These are phyloP conservation scores for Adansonia digitata DNA, from an alignment of 345 rosid species.

Conservation along the genomic window DNA sequence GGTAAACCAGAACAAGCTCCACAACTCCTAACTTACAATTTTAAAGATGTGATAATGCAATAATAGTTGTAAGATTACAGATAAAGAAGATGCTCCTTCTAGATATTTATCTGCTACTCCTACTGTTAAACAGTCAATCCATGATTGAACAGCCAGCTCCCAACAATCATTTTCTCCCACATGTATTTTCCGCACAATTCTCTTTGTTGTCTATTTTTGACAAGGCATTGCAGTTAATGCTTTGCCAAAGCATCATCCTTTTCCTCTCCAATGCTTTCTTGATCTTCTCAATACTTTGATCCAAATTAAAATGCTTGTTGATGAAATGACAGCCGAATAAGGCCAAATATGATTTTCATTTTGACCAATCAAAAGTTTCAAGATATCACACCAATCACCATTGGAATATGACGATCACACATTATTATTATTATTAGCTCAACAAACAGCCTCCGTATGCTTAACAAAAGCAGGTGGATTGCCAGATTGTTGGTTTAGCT, in stretches of 20 bases:
- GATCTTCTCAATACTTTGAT: too few relatives aligned
- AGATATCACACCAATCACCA: slow-evolving; percentile 42
- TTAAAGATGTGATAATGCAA: too few relatives aligned
- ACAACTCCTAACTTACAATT: background rate
- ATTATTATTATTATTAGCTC: slow-evolving; percentile 28
- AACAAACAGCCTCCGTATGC: slow-evolving; percentile 16
- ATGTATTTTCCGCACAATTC: slow-evolving; percentile 9
- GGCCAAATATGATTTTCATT: slow-evolving; percentile 34
- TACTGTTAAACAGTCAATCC: background rate
- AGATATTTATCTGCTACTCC: too few relatives aligned
- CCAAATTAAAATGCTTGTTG: slow-evolving; percentile 8
- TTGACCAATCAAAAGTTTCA: slow-evolving; percentile 32
- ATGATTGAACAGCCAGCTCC: background rate
- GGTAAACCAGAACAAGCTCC: background rate
- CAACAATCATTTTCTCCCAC: background rate
- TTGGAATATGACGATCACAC: slow-evolving; percentile 31
- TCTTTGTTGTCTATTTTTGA: slow-evolving; percentile 1
- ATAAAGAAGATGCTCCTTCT: background rate
- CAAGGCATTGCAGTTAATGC: background rate
- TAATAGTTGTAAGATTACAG: background rate
- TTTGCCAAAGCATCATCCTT: background rate
- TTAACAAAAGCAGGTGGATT: slow-evolving; percentile 13
- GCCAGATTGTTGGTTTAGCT: background rate
- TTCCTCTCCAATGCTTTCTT: background rate
- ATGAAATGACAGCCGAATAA: slow-evolving; percentile 34